These are phyloP conservation scores for Crithidia fasciculata DNA, from an alignment of 208 protist genomes.

Conservation along the genomic window DNA sequence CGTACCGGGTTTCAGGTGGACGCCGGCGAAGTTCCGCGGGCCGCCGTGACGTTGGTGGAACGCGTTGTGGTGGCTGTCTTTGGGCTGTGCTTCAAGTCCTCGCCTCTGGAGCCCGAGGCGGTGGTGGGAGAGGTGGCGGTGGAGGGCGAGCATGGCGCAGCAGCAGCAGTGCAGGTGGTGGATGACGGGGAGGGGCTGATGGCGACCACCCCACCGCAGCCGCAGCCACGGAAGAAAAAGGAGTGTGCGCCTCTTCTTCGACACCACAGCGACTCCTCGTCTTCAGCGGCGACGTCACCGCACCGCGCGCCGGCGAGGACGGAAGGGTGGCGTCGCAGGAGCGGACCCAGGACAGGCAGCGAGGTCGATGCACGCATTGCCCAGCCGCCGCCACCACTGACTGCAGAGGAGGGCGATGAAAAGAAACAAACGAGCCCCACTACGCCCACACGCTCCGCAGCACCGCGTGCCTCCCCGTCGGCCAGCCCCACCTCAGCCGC, in stretches of 20 bases:
- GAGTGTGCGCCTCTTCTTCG: not conserved
- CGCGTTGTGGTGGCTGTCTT: slow-evolving; percentile 16
- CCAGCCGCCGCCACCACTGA: too few relatives aligned
- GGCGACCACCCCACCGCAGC: too few relatives aligned
- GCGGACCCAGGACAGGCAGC: too few relatives aligned
- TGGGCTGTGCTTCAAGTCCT: slow-evolving; percentile 28
- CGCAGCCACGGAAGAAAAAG: not conserved
- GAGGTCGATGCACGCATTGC: too few relatives aligned
- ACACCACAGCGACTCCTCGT: too few relatives aligned
- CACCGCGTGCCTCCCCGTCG: not conserved
- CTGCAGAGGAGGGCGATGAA: too few relatives aligned
- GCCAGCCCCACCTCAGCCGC: not conserved
- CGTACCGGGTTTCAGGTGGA: slow-evolving; percentile 38
- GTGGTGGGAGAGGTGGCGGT: not conserved
- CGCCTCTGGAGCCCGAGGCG: not conserved
- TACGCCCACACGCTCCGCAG: too few relatives aligned
- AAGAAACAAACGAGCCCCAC: too few relatives aligned
- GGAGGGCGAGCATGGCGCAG: not conserved
- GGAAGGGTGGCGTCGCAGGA: too few relatives aligned
- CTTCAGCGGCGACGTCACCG: too few relatives aligned
- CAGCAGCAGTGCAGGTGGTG: not conserved
- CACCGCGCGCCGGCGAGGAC: too few relatives aligned
- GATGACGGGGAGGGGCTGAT: not conserved
- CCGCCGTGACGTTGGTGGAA: slow-evolving; percentile 29
- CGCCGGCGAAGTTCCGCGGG: slow-evolving; percentile 27